These are phyloP conservation scores for Leccinum longicurvipes DNA, from an alignment of 768 basidiomycete species.

Conservation along the genomic window DNA sequence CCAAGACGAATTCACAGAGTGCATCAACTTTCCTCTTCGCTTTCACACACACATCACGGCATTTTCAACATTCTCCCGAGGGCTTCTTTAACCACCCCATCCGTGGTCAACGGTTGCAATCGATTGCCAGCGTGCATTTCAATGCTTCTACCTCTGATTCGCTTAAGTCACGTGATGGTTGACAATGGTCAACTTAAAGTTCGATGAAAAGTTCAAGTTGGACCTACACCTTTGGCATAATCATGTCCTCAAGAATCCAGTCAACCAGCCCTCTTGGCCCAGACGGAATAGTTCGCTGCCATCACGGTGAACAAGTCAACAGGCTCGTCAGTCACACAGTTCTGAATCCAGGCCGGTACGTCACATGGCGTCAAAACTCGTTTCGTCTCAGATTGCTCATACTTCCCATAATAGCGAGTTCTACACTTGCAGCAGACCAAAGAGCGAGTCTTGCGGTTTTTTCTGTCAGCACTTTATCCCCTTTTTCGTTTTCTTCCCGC, in stretches of 20 bases:
- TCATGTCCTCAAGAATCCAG: conserved; percentile 1
- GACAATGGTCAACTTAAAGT: background rate
- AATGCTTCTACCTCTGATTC: background rate
- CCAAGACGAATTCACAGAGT: background rate
- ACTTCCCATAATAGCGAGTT: conserved; percentile 25
- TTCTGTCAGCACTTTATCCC: conserved; percentile 31
- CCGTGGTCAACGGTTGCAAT: background rate
- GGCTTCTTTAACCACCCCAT: background rate
- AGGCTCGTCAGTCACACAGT: conserved; percentile 29
- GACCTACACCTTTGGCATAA: background rate
- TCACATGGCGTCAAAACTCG: background rate
- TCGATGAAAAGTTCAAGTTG: no score
- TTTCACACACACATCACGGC: background rate
- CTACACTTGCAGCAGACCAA: conserved; percentile 35
- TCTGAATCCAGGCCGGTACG: conserved; percentile 37
- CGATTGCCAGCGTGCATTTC: background rate
- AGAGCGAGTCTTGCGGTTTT: conserved; percentile 23
- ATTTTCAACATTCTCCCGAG: background rate
- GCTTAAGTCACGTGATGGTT: background rate
- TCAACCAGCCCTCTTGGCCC: conserved; percentile 24
- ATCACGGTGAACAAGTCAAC: conserved; percentile 27
- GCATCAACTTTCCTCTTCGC: background rate
- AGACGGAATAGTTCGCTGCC: conserved; percentile 35
- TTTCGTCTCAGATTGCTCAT: background rate
- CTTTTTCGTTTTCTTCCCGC: background rate